Base-by-base conservation (phyloP, 75 land plant genomes). In the Pinus tabuliformis region DNA sequence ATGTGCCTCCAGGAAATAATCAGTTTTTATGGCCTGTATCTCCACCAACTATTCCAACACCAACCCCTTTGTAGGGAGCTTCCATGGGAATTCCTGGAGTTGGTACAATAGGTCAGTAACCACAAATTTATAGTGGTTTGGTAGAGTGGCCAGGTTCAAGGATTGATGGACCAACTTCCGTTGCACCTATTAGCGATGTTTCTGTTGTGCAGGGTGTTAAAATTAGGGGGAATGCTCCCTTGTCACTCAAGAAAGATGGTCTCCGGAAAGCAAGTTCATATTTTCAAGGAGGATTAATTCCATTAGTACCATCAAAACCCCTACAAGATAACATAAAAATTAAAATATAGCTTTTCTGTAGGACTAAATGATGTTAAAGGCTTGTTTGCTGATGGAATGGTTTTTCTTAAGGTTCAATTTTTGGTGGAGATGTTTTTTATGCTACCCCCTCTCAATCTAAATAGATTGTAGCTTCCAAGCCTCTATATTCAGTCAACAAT, bases 361-460 rank as follows among this genome's bases (percentile, higher is more conserved):
- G 60, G 57, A 70, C 68, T 6, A 81, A 73, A 80, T 65, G 79
- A 77, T 76, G 45, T 64, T 14, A 82, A 79, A 75, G 42, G 64
- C 6, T 22, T 56, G 9, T 77, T 61, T 49, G 72, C 36, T 61
- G 71, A 85, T 63, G 81, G 83, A 15, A 87, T 82, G 82, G 86
- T 58, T 73, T 79, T 73, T 76, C 80, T 61, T 77, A 80, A 36
- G 76, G 57, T 37, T 77, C 81, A 39, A 22, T 71, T 62, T 85
- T 87, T 78, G 86, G 89, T 73, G 89, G 89, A n/a, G 92, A 85
- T 82, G 81, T 85, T 11, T 86, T 86, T 66, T 82, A 87, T 76
- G 86, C 78, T 49, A 79, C 78, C 36, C 76, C 62, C 20, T 60
- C 82, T 71, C 78, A 76, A 56, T 72, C 63, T 36, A 79, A 80